Evolutionary conservation across 345 rosid species (phyloP), one percentile per base, ranked within the genome.

Genomic region (Salix suchowensis): DNA sequence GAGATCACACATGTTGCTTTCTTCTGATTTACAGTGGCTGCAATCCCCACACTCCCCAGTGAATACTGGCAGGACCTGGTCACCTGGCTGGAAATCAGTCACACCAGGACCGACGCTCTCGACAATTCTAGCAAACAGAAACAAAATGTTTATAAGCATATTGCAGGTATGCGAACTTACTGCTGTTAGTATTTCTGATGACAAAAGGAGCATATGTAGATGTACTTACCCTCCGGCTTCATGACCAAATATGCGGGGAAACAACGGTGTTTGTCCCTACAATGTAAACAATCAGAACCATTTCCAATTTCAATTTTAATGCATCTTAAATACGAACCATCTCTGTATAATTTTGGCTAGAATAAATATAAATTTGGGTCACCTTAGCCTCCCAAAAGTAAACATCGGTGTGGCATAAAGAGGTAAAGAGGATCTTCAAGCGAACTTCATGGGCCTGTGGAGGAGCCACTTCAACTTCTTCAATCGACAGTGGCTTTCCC

Each of bases 351-450:
- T 46, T 46, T 46, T 46, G 52, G 52, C 52, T 14, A 14, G 19
- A 14, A 46, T 46, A 46, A 46, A 14, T 46, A 15, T 62, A n/a
- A n/a, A 28, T 8, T 23, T 4, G 19, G 32, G 46, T 76, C 62
- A 90, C 98, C 98, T 90, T 94, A 12, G 98, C 96, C 74, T 94
- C 98, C 98, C 98, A 94, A 88, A 92, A 94, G 87, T 94, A 94
- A 78, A 92, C 89, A 83, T 94, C 98, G 6, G 96, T 92, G 84
- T 92, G 98, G 83, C 97, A 90, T 48, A 92, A 87, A 52, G 98
- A 72, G 60, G 98, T 90, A 84, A 88, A 92, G 72, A 89, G 88
- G 68, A 92, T 92, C 88, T 85, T 94, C 71, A 94, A 60, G 79
- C 94, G 92, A 72, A 92, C 98, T 89, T 94, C 97, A 50, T 87